A percentile compares a stretch with the other conserved stretches of the same genome.
Evolutionary conservation across 768 basidiomycete genomes (phyloP).

Genomic region (Lactifluus rugatus): DNA sequence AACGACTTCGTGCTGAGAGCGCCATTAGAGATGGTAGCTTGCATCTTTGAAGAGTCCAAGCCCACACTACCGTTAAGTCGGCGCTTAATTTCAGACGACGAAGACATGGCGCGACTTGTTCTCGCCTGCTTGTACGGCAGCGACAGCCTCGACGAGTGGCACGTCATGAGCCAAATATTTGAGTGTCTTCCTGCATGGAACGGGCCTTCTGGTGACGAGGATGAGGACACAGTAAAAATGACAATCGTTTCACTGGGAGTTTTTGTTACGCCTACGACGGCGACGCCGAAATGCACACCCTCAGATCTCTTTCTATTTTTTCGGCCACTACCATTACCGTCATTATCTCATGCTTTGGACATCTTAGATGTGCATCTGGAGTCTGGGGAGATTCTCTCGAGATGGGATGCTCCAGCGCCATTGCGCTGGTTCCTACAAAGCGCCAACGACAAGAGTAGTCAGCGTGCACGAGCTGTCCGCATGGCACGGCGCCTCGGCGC

Average conservation of each 20-base stretch:
- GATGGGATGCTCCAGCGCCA: conserved; percentile 79
- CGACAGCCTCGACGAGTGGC: conserved; percentile 60
- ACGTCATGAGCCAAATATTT: conserved; percentile 83
- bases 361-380: conserved; percentile 91
- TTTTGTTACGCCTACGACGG: conserved; percentile 68
- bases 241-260: conserved; percentile 72
- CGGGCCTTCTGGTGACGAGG: conserved; percentile 42
- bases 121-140: conserved; percentile 85
- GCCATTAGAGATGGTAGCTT: conserved; percentile 55
- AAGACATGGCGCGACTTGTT: conserved; percentile 77
- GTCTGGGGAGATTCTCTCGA: conserved; percentile 81
- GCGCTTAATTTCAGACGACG: conserved; percentile 70
- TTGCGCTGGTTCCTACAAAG: conserved; percentile 89
- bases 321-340: conserved; percentile 59
- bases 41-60: conserved; percentile 86
- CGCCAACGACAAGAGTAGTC: conserved; percentile 50
- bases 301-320: conserved; percentile 76
- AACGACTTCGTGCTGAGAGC: conserved; percentile 64
- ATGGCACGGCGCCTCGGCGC: conserved; percentile 68
- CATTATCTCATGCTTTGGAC: conserved; percentile 78
- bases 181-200: conserved; percentile 96
- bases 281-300: conserved; percentile 45
- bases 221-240: conserved; percentile 67
- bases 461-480: conserved; percentile 76
- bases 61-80: conserved; percentile 65